Evolutionary conservation across 495 filamentous ascomycete genomes (phyloP).

Genomic region (Aspergillus sclerotiicarbonarius): DNA sequence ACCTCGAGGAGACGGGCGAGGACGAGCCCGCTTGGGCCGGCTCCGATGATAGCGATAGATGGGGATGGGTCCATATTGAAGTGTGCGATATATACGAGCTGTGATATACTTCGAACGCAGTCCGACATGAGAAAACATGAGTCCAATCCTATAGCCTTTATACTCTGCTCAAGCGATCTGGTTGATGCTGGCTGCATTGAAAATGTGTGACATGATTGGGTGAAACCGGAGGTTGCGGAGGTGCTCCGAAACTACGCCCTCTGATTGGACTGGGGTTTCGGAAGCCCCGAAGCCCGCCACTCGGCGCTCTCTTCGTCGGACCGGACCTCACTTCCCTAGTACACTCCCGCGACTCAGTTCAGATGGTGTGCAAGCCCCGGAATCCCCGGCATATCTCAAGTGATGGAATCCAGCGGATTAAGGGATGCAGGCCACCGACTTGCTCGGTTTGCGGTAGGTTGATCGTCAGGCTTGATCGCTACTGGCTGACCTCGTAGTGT

Average conservation of each 20-base stretch:
- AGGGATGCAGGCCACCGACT: not conserved
- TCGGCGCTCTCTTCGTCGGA: not conserved
- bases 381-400: not conserved
- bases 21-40: constrained; percentile 51
- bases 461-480: not conserved
- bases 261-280: not conserved
- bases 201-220: not conserved
- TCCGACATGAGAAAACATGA: no score
- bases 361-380: not conserved
- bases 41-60: constrained; percentile 54
- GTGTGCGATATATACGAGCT: not conserved
- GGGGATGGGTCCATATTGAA: not conserved
- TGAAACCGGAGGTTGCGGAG: not conserved
- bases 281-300: not conserved
- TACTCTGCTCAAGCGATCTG: no score
- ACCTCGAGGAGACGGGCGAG: constrained; percentile 51
- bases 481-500: not conserved
- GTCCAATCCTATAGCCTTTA: no score
- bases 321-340: not conserved
- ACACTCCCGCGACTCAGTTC: not conserved
- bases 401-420: not conserved
- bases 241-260: not conserved
- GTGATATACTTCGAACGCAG: not conserved
- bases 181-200: not conserved
- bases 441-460: constrained; percentile 1